Base-by-base conservation (phyloP, 306 rosid genomes). In the Prunus mira region DNA sequence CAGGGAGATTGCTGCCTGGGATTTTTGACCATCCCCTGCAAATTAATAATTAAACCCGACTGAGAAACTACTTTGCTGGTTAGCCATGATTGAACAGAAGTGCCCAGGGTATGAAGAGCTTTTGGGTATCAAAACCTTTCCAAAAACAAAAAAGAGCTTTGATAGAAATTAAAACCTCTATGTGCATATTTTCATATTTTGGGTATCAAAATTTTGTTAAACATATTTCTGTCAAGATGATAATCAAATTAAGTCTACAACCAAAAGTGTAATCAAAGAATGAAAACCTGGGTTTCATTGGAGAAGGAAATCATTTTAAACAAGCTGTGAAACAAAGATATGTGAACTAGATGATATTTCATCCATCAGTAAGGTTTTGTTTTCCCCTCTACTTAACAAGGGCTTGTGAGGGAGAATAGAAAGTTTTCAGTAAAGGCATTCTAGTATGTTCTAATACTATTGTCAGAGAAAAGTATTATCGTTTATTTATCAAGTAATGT, bases 1-100 rank as follows among this genome's bases (percentile, higher is more conserved):
- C 81, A 87, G 87, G 70, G 93, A 88, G 64, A 89, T 81, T 57
- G 78, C 67, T 77, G 85, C 77, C 74, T 84, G 87, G 71, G 81
- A 83, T 81, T 89, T 90, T 47, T 82, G 85, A 15, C 73, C 79
- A 64, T 86, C 95, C 77, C 88, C 88, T 54, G 89, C 76, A 76
- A 81, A 80, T 82, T 84, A 89, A 71, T 76, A 82, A 83, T 82
- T 88, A 38, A 38, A 74, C 86, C 89, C 83, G 82, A 83, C 82
- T 77, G 78, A 78, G 84, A 82, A 81, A 77, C 32, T 18, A 15
- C 70, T 52, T 34, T 52, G 72, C 28, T 34, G 76, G 73, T 84
- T 68, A 87, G 56, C 25, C 54, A 47, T 58, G 8, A 14, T 12
- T 7, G 10, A 34, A 76, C 10, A 13, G 13, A 22, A 61, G 4